These are phyloP conservation scores for Scytalidium lignicola DNA, from an alignment of 2,329 filamentous ascomycete species.

Conservation along the genomic window DNA sequence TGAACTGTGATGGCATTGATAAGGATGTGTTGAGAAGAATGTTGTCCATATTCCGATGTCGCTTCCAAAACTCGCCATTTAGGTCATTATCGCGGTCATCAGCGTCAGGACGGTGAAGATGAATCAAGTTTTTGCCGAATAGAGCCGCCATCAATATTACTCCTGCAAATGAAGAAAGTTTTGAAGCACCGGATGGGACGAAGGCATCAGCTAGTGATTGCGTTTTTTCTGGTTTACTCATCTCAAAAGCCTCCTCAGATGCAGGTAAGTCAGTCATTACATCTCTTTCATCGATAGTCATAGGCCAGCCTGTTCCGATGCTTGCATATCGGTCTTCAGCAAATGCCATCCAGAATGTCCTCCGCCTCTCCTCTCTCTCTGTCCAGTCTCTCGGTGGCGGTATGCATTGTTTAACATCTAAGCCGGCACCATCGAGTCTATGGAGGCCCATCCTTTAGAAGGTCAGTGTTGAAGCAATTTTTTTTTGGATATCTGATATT, in stretches of 20 bases:
- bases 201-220: slow-evolving; percentile 66
- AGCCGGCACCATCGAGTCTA: slow-evolving; percentile 71
- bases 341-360: slow-evolving; percentile 95
- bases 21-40: slow-evolving; percentile 84
- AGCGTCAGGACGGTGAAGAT: slow-evolving; percentile 79
- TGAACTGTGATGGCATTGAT: slow-evolving; percentile 73
- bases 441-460: slow-evolving; percentile 82
- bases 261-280: slow-evolving; percentile 81
- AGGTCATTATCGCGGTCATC: slow-evolving; percentile 82
- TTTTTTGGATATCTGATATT: slow-evolving; percentile 35
- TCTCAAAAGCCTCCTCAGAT: slow-evolving; percentile 79
- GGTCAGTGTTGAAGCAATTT: slow-evolving; percentile 47
- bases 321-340: slow-evolving; percentile 88
- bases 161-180: slow-evolving; percentile 72
- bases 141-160: slow-evolving; percentile 82
- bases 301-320: slow-evolving; percentile 95
- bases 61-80: slow-evolving; percentile 92
- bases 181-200: slow-evolving; percentile 64
- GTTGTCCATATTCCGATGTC: slow-evolving; percentile 84
- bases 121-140: slow-evolving; percentile 85
- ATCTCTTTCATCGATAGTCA: slow-evolving; percentile 88
- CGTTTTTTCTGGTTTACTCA: slow-evolving; percentile 69
- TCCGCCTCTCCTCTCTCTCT: slow-evolving; percentile 81
- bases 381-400: slow-evolving; percentile 88
- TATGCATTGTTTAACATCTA: slow-evolving; percentile 91